Evolutionary conservation across 257 asterid genomes (phyloP).

Genomic region (Rhazya stricta): DNA sequence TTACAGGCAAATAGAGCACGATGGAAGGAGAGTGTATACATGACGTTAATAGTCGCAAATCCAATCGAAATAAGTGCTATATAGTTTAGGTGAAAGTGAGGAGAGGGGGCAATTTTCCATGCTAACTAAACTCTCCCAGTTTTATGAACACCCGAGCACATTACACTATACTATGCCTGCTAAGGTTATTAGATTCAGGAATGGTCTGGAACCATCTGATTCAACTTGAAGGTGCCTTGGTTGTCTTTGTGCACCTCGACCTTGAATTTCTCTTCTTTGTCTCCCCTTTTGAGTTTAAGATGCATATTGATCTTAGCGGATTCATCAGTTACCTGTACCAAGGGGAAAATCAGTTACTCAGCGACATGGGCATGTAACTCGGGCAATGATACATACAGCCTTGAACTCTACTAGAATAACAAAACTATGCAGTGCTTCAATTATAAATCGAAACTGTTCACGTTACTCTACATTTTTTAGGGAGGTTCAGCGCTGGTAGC

Average conservation of each 20-base stretch:
- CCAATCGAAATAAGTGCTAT: no score
- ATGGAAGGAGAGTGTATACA: no score
- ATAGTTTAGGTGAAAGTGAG: no score
- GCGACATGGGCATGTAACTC: not conserved
- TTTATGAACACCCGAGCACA: no score
- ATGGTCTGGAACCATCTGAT: constrained; percentile 32
- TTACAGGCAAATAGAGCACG: no score
- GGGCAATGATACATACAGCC: not conserved
- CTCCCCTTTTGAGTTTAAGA: constrained; percentile 78
- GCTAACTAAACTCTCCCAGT: no score
- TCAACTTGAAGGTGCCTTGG: constrained; percentile 70
- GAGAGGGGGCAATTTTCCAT: no score
- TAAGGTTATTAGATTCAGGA: not conserved
- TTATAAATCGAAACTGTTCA: no score
- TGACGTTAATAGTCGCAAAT: no score
- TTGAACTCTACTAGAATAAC: not conserved
- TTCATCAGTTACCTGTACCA: constrained; percentile 52
- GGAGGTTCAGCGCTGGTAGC: no score
- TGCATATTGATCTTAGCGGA: constrained; percentile 69
- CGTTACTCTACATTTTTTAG: no score
- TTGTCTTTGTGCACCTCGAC: constrained; percentile 67
- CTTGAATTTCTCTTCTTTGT: constrained; percentile 68
- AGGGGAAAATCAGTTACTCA: not conserved
- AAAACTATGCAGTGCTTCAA: not conserved
- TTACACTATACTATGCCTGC: not conserved